These are phyloP conservation scores for Pulveroboletus sp. DNA, from an alignment of 768 basidiomycete species.

Conservation along the genomic window DNA sequence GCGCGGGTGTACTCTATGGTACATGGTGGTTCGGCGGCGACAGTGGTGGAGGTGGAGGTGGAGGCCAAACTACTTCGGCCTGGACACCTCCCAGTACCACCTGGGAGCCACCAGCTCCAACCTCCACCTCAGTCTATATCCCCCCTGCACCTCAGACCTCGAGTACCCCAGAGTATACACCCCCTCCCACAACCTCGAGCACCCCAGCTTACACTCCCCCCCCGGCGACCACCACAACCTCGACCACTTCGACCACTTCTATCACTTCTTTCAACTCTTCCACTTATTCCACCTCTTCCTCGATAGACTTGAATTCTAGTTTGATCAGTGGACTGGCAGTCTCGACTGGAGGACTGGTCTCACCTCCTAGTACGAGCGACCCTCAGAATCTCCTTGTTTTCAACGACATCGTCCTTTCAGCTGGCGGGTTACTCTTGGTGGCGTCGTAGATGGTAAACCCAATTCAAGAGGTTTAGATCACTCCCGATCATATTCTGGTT, in stretches of 20 bases:
- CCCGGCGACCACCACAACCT: conserved; percentile 26
- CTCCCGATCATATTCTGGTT: not conserved
- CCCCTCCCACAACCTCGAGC: conserved; percentile 20
- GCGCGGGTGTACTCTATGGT: conserved; percentile 54
- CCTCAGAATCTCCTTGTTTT: conserved; percentile 34
- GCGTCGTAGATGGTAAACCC: conserved; percentile 3
- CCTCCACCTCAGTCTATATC: conserved; percentile 20
- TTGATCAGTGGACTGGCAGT: conserved; percentile 23
- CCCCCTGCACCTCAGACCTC: conserved; percentile 11
- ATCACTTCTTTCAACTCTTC: conserved; percentile 14
- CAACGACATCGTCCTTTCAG: conserved; percentile 33
- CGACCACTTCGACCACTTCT: conserved; percentile 4
- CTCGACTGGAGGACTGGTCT: conserved; percentile 20
- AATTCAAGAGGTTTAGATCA: not conserved
- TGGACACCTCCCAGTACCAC: conserved; percentile 14
- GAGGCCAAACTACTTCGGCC: conserved; percentile 9
- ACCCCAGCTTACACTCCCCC: conserved; percentile 15
- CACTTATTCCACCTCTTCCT: conserved; percentile 20
- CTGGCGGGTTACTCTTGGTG: conserved; percentile 22
- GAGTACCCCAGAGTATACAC: conserved; percentile 15
- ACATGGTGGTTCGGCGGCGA: conserved; percentile 53
- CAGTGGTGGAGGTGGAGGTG: conserved; percentile 27
- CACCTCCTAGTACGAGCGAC: conserved; percentile 29
- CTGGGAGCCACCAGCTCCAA: conserved; percentile 20
- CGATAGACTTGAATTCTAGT: conserved; percentile 14